Percentiles rank a stretch among this genome's conserved stretches.
These are phyloP conservation scores for Xylaria flabelliformis DNA, from an alignment of 495 filamentous ascomycete species.

Conservation along the genomic window DNA sequence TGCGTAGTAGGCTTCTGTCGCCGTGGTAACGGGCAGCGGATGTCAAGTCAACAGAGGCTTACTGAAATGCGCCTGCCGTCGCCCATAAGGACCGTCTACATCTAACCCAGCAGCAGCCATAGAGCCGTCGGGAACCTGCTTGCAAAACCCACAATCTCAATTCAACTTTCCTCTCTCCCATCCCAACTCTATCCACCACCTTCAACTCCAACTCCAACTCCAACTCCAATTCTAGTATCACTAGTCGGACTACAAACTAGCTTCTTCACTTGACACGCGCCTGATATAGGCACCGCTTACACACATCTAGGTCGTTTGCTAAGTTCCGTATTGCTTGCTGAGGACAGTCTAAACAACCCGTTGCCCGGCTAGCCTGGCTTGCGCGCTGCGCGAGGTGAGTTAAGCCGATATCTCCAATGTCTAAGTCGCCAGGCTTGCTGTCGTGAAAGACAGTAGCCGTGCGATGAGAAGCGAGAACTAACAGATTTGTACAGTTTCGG, in stretches of 20 bases:
- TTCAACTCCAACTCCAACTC: neutral
- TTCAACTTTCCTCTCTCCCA: constrained; percentile 2
- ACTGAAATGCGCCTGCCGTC: constrained; percentile 17
- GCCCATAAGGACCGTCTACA: constrained; percentile 6
- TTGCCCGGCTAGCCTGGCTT: constrained; percentile 72
- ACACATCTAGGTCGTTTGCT: constrained; percentile 41
- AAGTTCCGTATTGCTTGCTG: constrained; percentile 51
- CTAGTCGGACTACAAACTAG: neutral
- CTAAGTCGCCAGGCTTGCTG: constrained; percentile 3
- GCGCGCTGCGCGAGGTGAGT: constrained; percentile 77
- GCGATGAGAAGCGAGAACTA: constrained; percentile 31
- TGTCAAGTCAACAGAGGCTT: constrained; percentile 24
- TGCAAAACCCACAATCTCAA: constrained; percentile 11
- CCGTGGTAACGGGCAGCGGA: constrained; percentile 22
- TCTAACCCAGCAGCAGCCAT: neutral
- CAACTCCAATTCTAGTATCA: neutral
- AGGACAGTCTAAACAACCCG: constrained; percentile 45
- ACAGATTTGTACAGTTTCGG: constrained; percentile 55
- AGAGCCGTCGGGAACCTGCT: constrained; percentile 6
- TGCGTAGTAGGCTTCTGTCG: constrained; percentile 4
- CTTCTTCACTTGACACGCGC: neutral
- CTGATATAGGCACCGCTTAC: constrained; percentile 33
- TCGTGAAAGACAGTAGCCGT: constrained; percentile 17
- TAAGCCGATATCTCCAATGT: neutral
- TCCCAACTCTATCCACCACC: constrained; percentile 15